phyloP scores from a whole-genome alignment of 345 rosid genomes.

The Brassica napus region Da-Ae NC_063452.1:31256001-31256500 shows the following conservation, averaged over 20 bases:
- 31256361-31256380: not conserved
- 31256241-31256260: slow-evolving; percentile 57
- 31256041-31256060: slow-evolving; percentile 51
- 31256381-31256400: not conserved
- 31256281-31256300: not conserved
- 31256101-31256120: no score
- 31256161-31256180: slow-evolving; percentile 46
- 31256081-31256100: no score
- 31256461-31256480: not conserved
- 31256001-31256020: slow-evolving; percentile 72
- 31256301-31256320: not conserved
- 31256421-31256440: not conserved
- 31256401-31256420: not conserved
- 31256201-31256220: slow-evolving; percentile 7
- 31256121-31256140: not conserved
- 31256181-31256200: slow-evolving; percentile 49
- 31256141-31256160: not conserved
- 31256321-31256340: not conserved
- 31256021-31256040: slow-evolving; percentile 61
- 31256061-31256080: no score
- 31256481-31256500: not conserved
- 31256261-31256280: slow-evolving; percentile 20
- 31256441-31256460: not conserved
- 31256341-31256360: not conserved
- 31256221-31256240: slow-evolving; percentile 41